These are phyloP conservation scores for Moesziomyces aphidis DNA, from an alignment of 1,284 basidiomycete species.

Conservation along the genomic window DNA sequence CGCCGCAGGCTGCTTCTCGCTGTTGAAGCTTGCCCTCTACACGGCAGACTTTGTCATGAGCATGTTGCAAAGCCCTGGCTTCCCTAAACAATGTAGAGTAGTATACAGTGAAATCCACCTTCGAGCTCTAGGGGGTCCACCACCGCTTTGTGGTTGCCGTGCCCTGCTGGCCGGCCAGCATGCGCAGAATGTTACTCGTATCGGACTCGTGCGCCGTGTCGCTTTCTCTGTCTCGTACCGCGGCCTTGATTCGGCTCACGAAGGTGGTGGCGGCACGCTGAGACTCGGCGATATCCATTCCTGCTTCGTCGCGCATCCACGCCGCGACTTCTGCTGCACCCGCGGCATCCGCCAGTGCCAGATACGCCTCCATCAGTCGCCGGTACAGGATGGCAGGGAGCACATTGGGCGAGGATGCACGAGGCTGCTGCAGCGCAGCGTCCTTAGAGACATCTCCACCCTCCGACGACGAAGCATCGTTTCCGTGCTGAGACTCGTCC, in stretches of 20 bases:
- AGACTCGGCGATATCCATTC: slow-evolving; percentile 13
- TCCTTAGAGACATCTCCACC: neutral
- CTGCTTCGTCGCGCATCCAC: slow-evolving; percentile 52
- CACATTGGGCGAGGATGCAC: slow-evolving; percentile 18
- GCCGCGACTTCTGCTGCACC: slow-evolving; percentile 46
- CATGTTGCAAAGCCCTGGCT: too few relatives aligned
- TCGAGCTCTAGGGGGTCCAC: slow-evolving; percentile 22
- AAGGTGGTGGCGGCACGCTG: slow-evolving; percentile 13
- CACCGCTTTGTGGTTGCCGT: slow-evolving; percentile 31
- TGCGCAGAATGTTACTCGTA: slow-evolving; percentile 26
- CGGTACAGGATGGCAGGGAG: slow-evolving; percentile 24
- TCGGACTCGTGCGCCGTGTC: slow-evolving; percentile 1
- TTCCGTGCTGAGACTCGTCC: neutral
- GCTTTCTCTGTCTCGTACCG: slow-evolving; percentile 7
- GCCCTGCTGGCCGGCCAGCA: slow-evolving; percentile 38
- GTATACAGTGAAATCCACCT: too few relatives aligned
- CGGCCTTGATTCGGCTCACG: slow-evolving; percentile 31
- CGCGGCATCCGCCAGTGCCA: slow-evolving; percentile 24
- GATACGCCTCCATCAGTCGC: slow-evolving; percentile 34
- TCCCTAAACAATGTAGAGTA: too few relatives aligned
- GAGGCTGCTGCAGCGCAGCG: slow-evolving; percentile 5
- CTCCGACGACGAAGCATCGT: neutral
- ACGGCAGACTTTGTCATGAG: too few relatives aligned
- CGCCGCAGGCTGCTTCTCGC: too few relatives aligned
- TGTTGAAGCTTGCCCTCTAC: too few relatives aligned